A percentile compares a stretch with the other conserved stretches of the same genome.
phyloP scores from a whole-genome alignment of 768 basidiomycete genomes.

The Sarcodon aspratus region DNA sequence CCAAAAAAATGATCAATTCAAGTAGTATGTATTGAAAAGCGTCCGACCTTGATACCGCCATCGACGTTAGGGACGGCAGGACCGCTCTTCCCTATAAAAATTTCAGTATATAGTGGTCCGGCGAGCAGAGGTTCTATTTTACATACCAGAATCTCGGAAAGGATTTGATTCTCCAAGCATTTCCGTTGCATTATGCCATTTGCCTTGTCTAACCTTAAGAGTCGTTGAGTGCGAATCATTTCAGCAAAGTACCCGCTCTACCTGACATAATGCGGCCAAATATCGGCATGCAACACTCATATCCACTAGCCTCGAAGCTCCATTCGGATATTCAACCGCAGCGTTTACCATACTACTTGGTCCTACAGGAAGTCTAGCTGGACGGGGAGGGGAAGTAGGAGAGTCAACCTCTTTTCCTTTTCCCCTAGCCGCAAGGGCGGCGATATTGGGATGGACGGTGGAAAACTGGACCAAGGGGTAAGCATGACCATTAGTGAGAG shows the following conservation, averaged over 20 bases:
- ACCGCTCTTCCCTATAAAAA: constrained; percentile 42
- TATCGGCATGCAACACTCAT: constrained; percentile 95
- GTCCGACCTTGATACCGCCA: constrained; percentile 83
- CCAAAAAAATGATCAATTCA: neutral
- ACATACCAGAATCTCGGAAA: constrained; percentile 58
- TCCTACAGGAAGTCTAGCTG: constrained; percentile 52
- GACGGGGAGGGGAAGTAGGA: constrained; percentile 4
- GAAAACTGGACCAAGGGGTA: constrained; percentile 4
- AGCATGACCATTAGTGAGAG: constrained; percentile 30
- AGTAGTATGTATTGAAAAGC: neutral
- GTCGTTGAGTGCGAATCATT: neutral
- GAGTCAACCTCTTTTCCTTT: constrained; percentile 43
- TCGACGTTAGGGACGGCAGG: constrained; percentile 72
- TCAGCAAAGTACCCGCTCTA: constrained; percentile 14
- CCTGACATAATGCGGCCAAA: constrained; percentile 92
- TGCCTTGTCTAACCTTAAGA: constrained; percentile 48
- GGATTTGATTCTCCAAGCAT: constrained; percentile 91
- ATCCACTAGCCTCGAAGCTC: constrained; percentile 73
- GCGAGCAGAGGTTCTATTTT: neutral
- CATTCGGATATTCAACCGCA: constrained; percentile 50
- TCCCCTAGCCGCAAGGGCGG: constrained; percentile 32
- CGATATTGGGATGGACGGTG: neutral
- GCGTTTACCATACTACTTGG: constrained; percentile 63
- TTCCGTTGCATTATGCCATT: constrained; percentile 86
- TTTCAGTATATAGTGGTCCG: neutral